Percentiles rank a stretch among this genome's conserved stretches.
Evolutionary conservation across 768 basidiomycete species (phyloP).

Genomic region (Tricholoma saponaceum): DNA sequence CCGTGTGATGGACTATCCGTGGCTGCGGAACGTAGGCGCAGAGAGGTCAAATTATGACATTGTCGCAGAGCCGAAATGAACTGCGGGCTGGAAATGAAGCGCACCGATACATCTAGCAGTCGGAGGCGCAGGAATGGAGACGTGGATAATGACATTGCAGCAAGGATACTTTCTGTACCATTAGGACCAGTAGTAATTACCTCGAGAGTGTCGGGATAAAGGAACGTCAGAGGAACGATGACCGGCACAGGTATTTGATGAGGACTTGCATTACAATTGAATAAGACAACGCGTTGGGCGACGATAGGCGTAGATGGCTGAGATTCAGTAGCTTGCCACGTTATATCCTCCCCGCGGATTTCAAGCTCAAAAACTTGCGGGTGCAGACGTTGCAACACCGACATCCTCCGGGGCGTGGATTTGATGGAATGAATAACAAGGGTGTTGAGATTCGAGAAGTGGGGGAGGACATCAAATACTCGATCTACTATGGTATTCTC

Average conservation of each 20-base stretch:
- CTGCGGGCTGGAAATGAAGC: conserved; percentile 8
- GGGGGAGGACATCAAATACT: conserved; percentile 7
- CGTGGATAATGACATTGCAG: conserved; percentile 3
- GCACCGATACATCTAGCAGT: conserved; percentile 13
- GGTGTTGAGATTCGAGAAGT: conserved; percentile 10
- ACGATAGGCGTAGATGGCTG: conserved; percentile 12
- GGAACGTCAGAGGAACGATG: conserved; percentile 9
- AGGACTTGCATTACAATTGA: conserved; percentile 12
- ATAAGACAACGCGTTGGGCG: conserved; percentile 7
- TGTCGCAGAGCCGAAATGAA: conserved; percentile 13
- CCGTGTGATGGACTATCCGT: conserved; percentile 6
- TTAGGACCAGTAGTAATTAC: conserved; percentile 13
- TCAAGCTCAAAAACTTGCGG: conserved; percentile 16
- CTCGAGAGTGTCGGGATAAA: conserved; percentile 9
- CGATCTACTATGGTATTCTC: conserved; percentile 10
- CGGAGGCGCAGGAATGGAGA: conserved; percentile 8
- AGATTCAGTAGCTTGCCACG: conserved; percentile 4
- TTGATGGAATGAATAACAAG: conserved; percentile 13
- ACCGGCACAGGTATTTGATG: conserved; percentile 1
- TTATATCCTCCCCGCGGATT: conserved; percentile 8
- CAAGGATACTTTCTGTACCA: conserved; percentile 13
- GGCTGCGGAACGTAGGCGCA: conserved; percentile 14
- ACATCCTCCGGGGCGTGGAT: conserved; percentile 6
- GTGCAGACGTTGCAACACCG: conserved; percentile 1
- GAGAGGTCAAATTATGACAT: conserved; percentile 11